phyloP scores from a whole-genome alignment of 768 basidiomycete genomes.

The Boletus rubropictus region DNA sequence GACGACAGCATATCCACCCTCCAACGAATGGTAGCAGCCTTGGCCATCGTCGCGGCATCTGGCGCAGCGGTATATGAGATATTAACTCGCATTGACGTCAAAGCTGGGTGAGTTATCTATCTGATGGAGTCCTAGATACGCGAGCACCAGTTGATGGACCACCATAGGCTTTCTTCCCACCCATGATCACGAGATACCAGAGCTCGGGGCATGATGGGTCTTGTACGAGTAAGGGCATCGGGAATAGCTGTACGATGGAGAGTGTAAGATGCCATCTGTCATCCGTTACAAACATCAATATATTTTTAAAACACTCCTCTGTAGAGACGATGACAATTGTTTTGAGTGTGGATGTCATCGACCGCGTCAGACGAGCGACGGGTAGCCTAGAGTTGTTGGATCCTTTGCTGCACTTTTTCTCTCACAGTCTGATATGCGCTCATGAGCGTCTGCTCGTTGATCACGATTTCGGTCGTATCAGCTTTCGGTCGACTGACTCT shows the following conservation, averaged over 20 bases:
- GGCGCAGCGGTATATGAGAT: conserved; percentile 29
- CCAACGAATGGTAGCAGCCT: conserved; percentile 21
- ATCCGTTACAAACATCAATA: not conserved
- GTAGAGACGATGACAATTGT: not conserved
- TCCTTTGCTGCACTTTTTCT: conserved; percentile 78
- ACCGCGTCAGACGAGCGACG: too few relatives aligned
- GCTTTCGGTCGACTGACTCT: conserved; percentile 88
- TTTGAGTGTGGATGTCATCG: not conserved
- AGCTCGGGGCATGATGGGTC: conserved; percentile 5
- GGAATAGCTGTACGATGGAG: conserved; percentile 4
- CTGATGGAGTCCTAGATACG: not conserved
- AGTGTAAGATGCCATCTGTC: conserved; percentile 9
- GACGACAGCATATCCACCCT: conserved; percentile 20
- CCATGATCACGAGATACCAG: conserved; percentile 5
- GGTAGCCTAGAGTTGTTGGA: conserved; percentile 60
- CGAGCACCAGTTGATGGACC: not conserved
- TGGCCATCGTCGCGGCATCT: conserved; percentile 31
- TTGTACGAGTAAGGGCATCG: conserved; percentile 12
- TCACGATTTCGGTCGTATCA: conserved; percentile 92
- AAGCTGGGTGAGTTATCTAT: conserved; percentile 16
- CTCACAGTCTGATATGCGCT: conserved; percentile 88
- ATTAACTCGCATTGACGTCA: conserved; percentile 12
- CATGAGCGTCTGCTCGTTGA: conserved; percentile 96
- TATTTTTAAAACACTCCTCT: not conserved
- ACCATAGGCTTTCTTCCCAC: conserved; percentile 10